Conservation (phyloP, 768 basidiomycete genomes). For the Calocera cornea region DNA sequence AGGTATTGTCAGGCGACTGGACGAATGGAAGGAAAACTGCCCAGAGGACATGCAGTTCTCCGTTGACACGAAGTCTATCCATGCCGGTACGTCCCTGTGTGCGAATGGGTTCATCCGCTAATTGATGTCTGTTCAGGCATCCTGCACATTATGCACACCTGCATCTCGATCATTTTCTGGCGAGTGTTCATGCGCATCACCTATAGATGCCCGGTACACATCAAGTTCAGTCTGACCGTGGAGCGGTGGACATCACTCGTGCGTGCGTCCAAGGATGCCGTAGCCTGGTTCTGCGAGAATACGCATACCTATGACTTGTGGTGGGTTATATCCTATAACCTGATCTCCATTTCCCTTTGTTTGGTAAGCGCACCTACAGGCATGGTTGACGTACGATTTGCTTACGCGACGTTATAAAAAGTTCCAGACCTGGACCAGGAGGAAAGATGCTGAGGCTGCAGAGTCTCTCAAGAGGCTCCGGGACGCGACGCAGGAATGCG, state of each 20-base stretch:
- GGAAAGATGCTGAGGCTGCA: constrained; percentile 63
- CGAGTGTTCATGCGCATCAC: constrained; percentile 97
- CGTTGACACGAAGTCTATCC: constrained; percentile 50
- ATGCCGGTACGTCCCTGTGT: constrained; percentile 42
- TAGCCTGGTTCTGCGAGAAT: constrained; percentile 79
- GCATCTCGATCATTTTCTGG: constrained; percentile 93
- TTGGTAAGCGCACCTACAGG: constrained; percentile 42
- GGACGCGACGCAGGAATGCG: constrained; percentile 80
- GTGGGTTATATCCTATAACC: constrained; percentile 74
- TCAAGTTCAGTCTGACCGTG: constrained; percentile 72
- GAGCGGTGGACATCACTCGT: constrained; percentile 69
- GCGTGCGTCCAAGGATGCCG: constrained; percentile 57
- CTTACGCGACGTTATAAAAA: constrained; percentile 21
- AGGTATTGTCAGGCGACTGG: constrained; percentile 47
- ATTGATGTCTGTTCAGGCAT: constrained; percentile 39
- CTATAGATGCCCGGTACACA: constrained; percentile 77
- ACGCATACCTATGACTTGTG: constrained; percentile 76
- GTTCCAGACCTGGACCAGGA: constrained; percentile 89
- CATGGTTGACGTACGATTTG: background rate
- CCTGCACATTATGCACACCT: constrained; percentile 75
- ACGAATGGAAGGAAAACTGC: constrained; percentile 64
- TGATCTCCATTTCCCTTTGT: constrained; percentile 77
- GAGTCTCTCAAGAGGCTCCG: constrained; percentile 63
- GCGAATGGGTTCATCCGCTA: too few relatives aligned
- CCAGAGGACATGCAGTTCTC: constrained; percentile 66